phyloP scores from a whole-genome alignment of 2,329 filamentous ascomycete genomes.

The Tolypocladium paradoxum region DNA sequence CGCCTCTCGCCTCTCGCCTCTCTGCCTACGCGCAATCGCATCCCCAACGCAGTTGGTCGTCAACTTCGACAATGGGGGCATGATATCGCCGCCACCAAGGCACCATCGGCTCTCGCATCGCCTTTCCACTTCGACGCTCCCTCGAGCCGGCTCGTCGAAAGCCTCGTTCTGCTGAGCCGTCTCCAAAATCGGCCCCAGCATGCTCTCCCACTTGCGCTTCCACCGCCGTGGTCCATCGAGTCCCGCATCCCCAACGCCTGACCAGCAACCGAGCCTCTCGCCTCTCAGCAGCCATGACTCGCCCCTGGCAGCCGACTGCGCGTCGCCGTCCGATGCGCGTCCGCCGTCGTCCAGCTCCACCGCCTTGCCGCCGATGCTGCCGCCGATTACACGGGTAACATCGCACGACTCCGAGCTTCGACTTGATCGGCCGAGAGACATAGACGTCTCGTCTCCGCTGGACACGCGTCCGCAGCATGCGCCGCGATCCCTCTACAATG shows the following conservation, averaged over 20 bases:
- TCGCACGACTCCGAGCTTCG: constrained; percentile 24
- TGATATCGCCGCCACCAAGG: background rate
- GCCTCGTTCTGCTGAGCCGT: background rate
- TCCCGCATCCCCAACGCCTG: constrained; percentile 41
- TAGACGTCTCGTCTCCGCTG: constrained; percentile 4
- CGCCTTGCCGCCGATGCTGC: constrained; percentile 36
- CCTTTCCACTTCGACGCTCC: background rate
- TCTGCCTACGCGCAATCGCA: background rate
- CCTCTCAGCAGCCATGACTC: constrained; percentile 27
- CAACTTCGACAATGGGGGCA: background rate
- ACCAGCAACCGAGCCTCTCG: constrained; percentile 31
- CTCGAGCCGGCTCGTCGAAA: background rate
- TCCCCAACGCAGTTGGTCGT: background rate
- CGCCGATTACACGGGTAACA: constrained; percentile 38
- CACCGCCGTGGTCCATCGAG: constrained; percentile 46
- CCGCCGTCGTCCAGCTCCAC: constrained; percentile 23
- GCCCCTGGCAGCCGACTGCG: constrained; percentile 28
- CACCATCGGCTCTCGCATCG: background rate
- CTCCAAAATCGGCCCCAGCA: constrained; percentile 9
- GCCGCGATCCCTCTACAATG: constrained; percentile 23
- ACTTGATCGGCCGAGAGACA: constrained; percentile 13
- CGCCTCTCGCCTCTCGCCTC: background rate
- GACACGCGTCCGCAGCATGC: constrained; percentile 15
- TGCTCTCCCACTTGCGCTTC: constrained; percentile 47
- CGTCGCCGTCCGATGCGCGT: constrained; percentile 22